These are phyloP conservation scores for Blastobotrys elegans DNA, from an alignment of 1,139 yeast species.

Conservation along the genomic window DNA sequence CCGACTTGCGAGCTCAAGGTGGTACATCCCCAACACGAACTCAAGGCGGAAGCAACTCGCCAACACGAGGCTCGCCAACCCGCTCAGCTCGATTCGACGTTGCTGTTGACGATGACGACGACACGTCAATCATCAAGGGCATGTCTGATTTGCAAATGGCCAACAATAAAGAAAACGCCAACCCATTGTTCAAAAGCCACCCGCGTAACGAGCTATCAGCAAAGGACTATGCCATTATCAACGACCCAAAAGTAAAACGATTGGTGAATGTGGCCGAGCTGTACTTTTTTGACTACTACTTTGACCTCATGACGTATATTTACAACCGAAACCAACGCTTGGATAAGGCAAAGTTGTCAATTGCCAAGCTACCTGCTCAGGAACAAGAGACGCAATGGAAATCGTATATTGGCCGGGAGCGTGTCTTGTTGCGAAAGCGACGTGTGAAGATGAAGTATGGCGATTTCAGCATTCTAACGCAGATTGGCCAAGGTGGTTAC, in stretches of 20 bases:
- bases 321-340: slow-evolving; percentile 80
- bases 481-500: slow-evolving; percentile 99
- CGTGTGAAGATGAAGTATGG: slow-evolving; percentile 89
- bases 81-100: slow-evolving; percentile 12
- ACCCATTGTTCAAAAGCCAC: slow-evolving; percentile 8
- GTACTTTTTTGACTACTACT: slow-evolving; percentile 86
- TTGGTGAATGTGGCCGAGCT: slow-evolving; percentile 75
- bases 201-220: slow-evolving; percentile 19
- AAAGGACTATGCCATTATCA: slow-evolving; percentile 47
- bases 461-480: slow-evolving; percentile 94
- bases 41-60: background rate
- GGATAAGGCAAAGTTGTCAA: slow-evolving; percentile 56
- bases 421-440: slow-evolving; percentile 79
- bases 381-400: slow-evolving; percentile 71
- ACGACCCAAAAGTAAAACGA: slow-evolving; percentile 74
- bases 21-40: slow-evolving; percentile 5
- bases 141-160: slow-evolving; percentile 22
- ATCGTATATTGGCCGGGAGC: slow-evolving; percentile 76
- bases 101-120: slow-evolving; percentile 23
- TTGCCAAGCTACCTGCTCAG: slow-evolving; percentile 44
- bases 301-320: slow-evolving; percentile 92
- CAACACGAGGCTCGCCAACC: slow-evolving; percentile 12
- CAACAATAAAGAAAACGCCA: slow-evolving; percentile 22
- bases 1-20: slow-evolving; percentile 18
- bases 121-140: slow-evolving; percentile 23